Base-by-base conservation (phyloP, 805 yeast genomes). In the Schizosaccharomyces cryophilus region DNA sequence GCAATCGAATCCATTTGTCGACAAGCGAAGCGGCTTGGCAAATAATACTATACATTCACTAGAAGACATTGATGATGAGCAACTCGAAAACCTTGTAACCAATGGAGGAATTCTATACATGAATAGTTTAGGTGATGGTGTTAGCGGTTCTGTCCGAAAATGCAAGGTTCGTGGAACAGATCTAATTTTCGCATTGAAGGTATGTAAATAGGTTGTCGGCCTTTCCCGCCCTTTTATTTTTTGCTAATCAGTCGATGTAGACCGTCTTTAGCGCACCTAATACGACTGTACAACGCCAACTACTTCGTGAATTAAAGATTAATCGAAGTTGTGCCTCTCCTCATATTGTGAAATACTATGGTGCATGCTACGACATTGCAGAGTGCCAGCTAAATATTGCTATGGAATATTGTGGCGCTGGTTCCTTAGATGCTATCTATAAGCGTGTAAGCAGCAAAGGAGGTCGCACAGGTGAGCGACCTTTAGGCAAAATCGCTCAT, bases 361-460 rank as follows among this genome's bases (percentile, higher is more conserved):
- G 98, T 6, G 88, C 95, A 64, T 93, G 86, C 68, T 75, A 86
- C 65, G 82, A 85, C 66, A 86, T 83, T 67, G 78, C 78, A 62
- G 81, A 78, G 63, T 85, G 88, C 35, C 80, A 88, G 67, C 88
- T 93, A 51, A 88, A 86, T 66, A 93, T 93, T 35, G 87, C 95
- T 59, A 93, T 93, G 97, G 98, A 93, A 71, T 93, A 80, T 70
- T 93, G 95, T 88, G 95, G 88, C 30, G 97, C 96, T 1, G 79
- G 81, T 54, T 87, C 95, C 3, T 72, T 93, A 63, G 96, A 93
- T 68, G 87, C 95, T 1, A 81, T 90, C n/a, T 88, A 90, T 73
- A 83, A 84, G 66, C 78, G 81, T 62, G 85, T 88, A 56, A 77
- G 82, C 59, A 73, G 75, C 51, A 74, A 85, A 61, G 87, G 88